These are phyloP conservation scores for Psophocarpus tetragonolobus DNA, from an alignment of 306 rosid species.

Conservation along the genomic window DNA sequence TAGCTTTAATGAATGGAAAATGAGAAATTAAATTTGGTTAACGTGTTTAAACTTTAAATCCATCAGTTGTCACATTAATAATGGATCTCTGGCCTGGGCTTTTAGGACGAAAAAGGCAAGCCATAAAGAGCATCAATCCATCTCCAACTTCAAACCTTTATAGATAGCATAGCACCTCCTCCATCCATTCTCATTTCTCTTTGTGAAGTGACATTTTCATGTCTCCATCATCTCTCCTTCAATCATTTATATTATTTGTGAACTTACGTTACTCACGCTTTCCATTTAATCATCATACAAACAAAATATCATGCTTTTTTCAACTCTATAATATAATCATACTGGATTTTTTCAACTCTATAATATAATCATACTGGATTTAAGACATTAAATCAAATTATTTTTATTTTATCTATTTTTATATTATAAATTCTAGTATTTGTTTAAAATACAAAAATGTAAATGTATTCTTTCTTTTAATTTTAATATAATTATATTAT, in stretches of 20 bases:
- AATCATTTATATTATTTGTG: neutral
- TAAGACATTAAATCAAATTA: neutral
- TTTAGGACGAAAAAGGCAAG: neutral
- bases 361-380: neutral
- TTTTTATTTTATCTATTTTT: neutral
- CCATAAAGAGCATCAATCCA: conserved; percentile 5
- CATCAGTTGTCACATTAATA: neutral
- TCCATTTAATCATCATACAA: neutral
- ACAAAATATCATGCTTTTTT: neutral
- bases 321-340: neutral
- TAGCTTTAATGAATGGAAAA: neutral
- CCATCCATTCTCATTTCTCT: too few relatives aligned
- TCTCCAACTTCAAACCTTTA: conserved; percentile 25
- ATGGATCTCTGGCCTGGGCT: neutral
- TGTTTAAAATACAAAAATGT: too few relatives aligned
- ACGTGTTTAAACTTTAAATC: neutral
- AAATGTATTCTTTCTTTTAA: too few relatives aligned
- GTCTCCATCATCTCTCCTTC: neutral
- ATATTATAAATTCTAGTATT: too few relatives aligned
- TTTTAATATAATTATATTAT: too few relatives aligned
- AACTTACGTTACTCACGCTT: neutral
- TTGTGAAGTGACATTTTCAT: conserved; percentile 19
- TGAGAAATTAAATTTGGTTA: neutral
- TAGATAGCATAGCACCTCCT: conserved; percentile 21
- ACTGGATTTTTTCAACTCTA: neutral